Base-by-base conservation (phyloP, 352 stramenopile species). In the Saprolegnia parasitica region DNA sequence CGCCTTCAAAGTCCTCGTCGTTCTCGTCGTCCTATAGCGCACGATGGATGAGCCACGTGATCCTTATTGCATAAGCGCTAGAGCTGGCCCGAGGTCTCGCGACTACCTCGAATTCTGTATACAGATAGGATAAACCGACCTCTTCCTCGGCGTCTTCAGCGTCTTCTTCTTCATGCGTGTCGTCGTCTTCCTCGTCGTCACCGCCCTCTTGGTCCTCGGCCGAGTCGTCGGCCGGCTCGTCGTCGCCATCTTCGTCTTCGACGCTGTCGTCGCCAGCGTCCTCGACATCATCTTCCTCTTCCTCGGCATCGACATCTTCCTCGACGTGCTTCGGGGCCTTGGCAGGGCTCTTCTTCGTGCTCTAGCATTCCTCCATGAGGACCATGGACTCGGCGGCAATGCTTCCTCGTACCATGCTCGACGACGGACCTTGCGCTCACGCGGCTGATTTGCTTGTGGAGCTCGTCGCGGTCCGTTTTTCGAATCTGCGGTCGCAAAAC, bases 51-150 rank as follows among this genome's bases (percentile, higher is more conserved):
- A 26, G 13, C 52, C 8, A 60, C 20, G 4, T n/a, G 35, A 42
- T 16, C n/a, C 10, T 49, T 49, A 15, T 11, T 8, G 10, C 13
- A 49, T 11, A 16, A 60, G 4, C 24, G 11, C 11, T 11, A 6
- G 29, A 5, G 35, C n/a, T 1, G 35, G 35, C 8, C 35, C 13
- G 52, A 60, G 52, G 52, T 60, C 13, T n/a, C 26, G 16, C 16
- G 26, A 15, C 29, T 60, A 70, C 63, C 63, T 70, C 63, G 26
- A 70, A 70, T 35, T 70, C 61, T 10, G 63, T 70, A 52, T 70
- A 70, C 63, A 70, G 42, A 54, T 70, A 70, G 26, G 63, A 52
- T 62, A 70, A 70, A 70, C 65, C 65, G 32, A 72, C 56, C 52
- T 66, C 65, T 46, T 72, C 52, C 47, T 67, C 60, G 6, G 70